These are phyloP conservation scores for Globisporangium polare DNA, from an alignment of 352 stramenopile species.

Conservation along the genomic window DNA sequence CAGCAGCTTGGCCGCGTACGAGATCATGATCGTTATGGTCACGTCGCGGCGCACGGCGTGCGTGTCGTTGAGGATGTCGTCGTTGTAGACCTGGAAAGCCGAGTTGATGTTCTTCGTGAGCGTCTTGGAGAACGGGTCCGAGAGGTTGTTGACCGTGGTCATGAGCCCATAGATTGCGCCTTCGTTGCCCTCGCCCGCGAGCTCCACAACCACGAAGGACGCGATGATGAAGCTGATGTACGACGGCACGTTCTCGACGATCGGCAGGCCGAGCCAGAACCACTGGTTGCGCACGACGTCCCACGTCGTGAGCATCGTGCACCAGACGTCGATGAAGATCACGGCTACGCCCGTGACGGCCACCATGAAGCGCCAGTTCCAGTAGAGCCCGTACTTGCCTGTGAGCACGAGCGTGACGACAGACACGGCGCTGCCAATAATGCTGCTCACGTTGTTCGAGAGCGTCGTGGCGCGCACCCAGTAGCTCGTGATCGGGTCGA, in stretches of 20 bases:
- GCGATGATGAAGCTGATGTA: constrained; percentile 26
- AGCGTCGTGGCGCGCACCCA: constrained; percentile 15
- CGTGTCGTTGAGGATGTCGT: constrained; percentile 18
- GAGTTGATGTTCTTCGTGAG: constrained; percentile 21
- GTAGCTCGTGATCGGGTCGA: constrained; percentile 16
- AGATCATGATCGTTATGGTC: constrained; percentile 25
- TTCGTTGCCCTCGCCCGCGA: constrained; percentile 27
- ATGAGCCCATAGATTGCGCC: constrained; percentile 27
- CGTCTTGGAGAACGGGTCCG: constrained; percentile 17
- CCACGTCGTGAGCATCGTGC: constrained; percentile 23
- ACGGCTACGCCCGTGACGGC: constrained; percentile 10
- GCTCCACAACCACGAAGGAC: constrained; percentile 24
- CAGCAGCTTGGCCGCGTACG: constrained; percentile 22
- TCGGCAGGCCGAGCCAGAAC: constrained; percentile 23
- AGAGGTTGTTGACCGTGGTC: constrained; percentile 27
- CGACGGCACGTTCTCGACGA: constrained; percentile 19
- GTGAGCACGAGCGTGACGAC: constrained; percentile 13
- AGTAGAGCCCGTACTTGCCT: constrained; percentile 23
- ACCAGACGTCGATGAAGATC: constrained; percentile 17
- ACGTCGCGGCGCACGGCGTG: constrained; percentile 19
- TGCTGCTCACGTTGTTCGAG: constrained; percentile 13
- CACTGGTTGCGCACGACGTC: constrained; percentile 24
- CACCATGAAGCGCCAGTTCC: constrained; percentile 24
- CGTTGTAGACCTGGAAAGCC: constrained; percentile 17
- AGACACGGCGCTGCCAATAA: constrained; percentile 9